These are phyloP conservation scores for Arthrocladium fulminans DNA, from an alignment of 2,329 filamentous ascomycete genomes.

Conservation along the genomic window DNA sequence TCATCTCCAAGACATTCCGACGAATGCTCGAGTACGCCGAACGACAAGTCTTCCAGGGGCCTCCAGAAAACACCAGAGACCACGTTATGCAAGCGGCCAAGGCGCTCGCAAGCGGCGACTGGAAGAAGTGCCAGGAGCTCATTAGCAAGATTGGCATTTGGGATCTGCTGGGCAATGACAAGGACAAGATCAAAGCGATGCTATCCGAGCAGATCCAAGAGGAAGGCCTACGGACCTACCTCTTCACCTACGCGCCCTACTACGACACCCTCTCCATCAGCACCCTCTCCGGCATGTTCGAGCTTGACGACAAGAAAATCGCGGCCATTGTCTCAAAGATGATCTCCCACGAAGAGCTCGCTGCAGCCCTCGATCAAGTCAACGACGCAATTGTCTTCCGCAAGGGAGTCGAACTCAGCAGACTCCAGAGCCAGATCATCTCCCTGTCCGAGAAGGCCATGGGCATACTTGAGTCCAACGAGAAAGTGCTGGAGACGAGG, in stretches of 20 bases:
- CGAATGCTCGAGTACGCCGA: conserved; percentile 99
- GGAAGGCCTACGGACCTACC: conserved; percentile 93
- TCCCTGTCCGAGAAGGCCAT: conserved; percentile 95
- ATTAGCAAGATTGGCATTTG: conserved; percentile 99
- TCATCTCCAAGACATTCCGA: conserved; percentile 99
- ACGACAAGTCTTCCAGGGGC: conserved; percentile 96
- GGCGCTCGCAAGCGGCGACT: conserved; percentile 90
- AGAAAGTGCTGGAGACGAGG: conserved; percentile 91
- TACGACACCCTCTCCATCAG: conserved; percentile 90
- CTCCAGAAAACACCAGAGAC: conserved; percentile 96
- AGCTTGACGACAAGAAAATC: conserved; percentile 83
- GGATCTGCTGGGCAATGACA: conserved; percentile 85
- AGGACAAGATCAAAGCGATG: conserved; percentile 89
- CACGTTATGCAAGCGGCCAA: conserved; percentile 99
- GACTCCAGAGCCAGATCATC: conserved; percentile 88
- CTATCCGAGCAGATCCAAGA: conserved; percentile 97
- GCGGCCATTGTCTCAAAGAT: conserved; percentile 96
- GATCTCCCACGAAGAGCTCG: conserved; percentile 98
- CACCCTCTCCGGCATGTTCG: conserved; percentile 88
- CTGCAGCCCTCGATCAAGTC: conserved; percentile 93
- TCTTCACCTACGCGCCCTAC: conserved; percentile 98
- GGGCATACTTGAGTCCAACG: conserved; percentile 90
- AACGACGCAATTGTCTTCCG: conserved; percentile 97
- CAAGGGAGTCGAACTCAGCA: conserved; percentile 95
- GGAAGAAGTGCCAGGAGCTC: conserved; percentile 91